These are phyloP conservation scores for Ustilago shanxiensis DNA, from an alignment of 1,284 basidiomycete genomes.

Conservation along the genomic window DNA sequence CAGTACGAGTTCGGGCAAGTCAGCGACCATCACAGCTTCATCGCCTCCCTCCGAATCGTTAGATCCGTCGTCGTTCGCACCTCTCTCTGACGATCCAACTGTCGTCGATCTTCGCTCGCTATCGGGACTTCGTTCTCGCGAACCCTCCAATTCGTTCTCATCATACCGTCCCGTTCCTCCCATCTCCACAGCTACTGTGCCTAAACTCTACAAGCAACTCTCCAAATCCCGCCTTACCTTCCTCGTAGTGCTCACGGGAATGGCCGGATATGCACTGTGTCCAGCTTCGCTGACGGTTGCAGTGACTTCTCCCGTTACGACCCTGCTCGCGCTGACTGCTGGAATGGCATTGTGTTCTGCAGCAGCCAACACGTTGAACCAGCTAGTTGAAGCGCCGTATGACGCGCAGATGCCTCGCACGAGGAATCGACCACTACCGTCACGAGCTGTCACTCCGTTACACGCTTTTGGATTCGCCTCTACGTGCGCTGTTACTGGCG, in stretches of 20 bases:
- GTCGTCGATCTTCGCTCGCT: conserved; percentile 44
- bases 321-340: conserved; percentile 83
- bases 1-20: conserved; percentile 11
- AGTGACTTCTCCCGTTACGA: conserved; percentile 54
- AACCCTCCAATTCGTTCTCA: conserved; percentile 29
- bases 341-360: conserved; percentile 93
- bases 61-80: conserved; percentile 37
- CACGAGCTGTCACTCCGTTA: conserved; percentile 82
- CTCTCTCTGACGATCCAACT: conserved; percentile 54
- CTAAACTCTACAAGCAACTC: conserved; percentile 79
- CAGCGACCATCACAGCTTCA: background rate
- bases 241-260: conserved; percentile 90
- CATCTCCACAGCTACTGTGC: conserved; percentile 28
- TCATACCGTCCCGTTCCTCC: conserved; percentile 53
- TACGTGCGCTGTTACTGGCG: conserved; percentile 81
- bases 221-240: conserved; percentile 88
- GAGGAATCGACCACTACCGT: conserved; percentile 87
- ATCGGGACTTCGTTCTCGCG: conserved; percentile 29
- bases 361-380: conserved; percentile 94
- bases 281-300: conserved; percentile 56
- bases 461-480: conserved; percentile 87
- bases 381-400: conserved; percentile 92
- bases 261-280: conserved; percentile 92
- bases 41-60: background rate
- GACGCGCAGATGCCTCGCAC: conserved; percentile 98